Evolutionary conservation across 2,329 filamentous ascomycete species (phyloP), one percentile per base, ranked within the genome.

Genomic region (Diaporthe helianthi): DNA sequence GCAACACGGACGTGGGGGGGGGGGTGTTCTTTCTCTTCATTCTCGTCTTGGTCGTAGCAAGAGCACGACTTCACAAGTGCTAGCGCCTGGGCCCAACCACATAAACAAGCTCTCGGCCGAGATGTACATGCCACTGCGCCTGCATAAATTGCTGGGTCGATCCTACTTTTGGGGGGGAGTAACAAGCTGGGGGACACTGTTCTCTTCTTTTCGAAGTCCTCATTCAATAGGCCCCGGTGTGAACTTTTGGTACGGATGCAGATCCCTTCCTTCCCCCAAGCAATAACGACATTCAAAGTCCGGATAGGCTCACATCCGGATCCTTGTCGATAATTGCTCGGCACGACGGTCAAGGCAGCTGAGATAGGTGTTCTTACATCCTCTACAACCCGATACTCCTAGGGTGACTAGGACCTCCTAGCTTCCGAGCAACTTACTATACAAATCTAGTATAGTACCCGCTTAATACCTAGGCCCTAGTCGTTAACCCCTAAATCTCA

Each of bases 41-140:
- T 63, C 44, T 63, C 58, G 58, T 63, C n/a, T 36, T 49, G 41
- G 36, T n/a, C 12, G 41, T 49, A 29, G 41, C 46, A 17, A 19
- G 4, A 19, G 41, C n/a, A 41, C 10, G n/a, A n/a, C n/a, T n/a
- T n/a, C n/a, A n/a, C n/a, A n/a, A n/a, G n/a, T n/a, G 26, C 29
- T 49, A 49, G 58, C 17, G 58, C 58, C 44, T 26, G 36, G n/a
- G 44, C 29, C 44, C 41, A 38, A 33, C 29, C 58, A 47, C 7
- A 24, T 13, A 49, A 36, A 63, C 44, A 49, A 49, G 58, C 58
- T 63, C 58, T 63, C 58, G 58, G 58, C 58, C 58, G 58, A 63
- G 58, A 49, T 49, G 26, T 63, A 36, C 17, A 47, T 33, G 38
- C 36, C 22, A 22, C 24, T 49, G n/a, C n/a, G n/a, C n/a, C n/a